phyloP scores from a whole-genome alignment of 768 basidiomycete species.

The Udeniomyces megalosporus region DNA sequence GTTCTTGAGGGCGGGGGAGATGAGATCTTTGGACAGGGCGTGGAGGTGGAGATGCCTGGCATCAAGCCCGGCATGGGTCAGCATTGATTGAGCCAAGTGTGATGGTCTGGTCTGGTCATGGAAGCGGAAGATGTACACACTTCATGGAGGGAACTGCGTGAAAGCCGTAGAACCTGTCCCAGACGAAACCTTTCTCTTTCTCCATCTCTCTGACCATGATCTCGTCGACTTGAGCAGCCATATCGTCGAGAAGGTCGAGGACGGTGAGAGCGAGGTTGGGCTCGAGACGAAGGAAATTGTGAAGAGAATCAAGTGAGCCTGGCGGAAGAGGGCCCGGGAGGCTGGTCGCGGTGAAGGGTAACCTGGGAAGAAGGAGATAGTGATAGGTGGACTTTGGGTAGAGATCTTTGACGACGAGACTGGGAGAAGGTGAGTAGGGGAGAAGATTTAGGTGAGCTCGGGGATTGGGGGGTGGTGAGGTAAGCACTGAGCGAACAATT shows the following conservation, averaged over 20 bases:
- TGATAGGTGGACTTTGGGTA: slow-evolving; percentile 4
- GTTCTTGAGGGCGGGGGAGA: slow-evolving; percentile 11
- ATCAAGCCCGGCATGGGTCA: not conserved
- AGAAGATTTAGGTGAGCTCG: too few species aligned
- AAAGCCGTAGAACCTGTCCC: slow-evolving; percentile 8
- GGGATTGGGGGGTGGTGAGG: too few species aligned
- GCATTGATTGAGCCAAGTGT: not conserved
- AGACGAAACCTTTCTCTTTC: slow-evolving; percentile 3
- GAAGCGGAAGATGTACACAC: not conserved
- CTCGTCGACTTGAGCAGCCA: not conserved
- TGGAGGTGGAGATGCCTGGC: slow-evolving; percentile 15
- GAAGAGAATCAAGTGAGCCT: not conserved
- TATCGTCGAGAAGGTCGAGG: not conserved
- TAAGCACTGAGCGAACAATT: too few species aligned
- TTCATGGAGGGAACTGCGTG: slow-evolving; percentile 13
- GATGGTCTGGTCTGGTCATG: too few species aligned
- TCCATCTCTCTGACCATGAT: not conserved
- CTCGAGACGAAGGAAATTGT: not conserved
- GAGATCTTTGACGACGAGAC: not conserved
- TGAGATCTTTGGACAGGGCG: slow-evolving; percentile 9
- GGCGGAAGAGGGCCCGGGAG: not conserved
- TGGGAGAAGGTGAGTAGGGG: too few species aligned
- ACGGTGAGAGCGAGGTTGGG: slow-evolving; percentile 1
- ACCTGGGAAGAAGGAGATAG: slow-evolving; percentile 10
- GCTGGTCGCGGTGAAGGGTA: not conserved